Base-by-base conservation (phyloP, 2,329 filamentous ascomycete genomes). In the Ophiocordyceps camponoti-saundersi region DNA sequence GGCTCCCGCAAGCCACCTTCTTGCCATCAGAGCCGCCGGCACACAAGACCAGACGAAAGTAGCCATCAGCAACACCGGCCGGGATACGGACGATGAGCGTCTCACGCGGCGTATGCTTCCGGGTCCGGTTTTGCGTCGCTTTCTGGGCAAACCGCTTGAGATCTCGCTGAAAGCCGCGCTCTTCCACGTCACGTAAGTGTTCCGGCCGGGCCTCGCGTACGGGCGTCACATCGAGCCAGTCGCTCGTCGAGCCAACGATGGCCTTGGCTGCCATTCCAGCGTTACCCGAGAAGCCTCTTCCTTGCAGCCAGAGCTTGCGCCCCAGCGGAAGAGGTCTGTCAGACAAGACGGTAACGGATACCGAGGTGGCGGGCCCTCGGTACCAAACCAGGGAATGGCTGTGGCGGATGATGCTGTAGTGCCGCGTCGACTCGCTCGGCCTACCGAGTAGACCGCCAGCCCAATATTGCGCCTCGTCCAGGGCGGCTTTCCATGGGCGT, bases 141-240 rank as follows among this genome's bases (percentile, higher is more conserved):
- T 74, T 80, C 50, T 77, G 80, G 2, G 65, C 54, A 32, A 84
- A 82, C n/a, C 75, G 73, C 44, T 65, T 67, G 30, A 85, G 73
- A 55, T 86, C 82, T 34, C 81, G 68, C 58, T 84, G 79, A 64
- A 80, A 82, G 1, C 71, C 76, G 2, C 80, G 69, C 56, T 85
- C 82, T 34, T 83, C 77, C 1, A 61, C 63, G 1, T 67, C 64
- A 0, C 71, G 63, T 1, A 85, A 55, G 44, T 79, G 70, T 1
- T 71, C 63, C 0, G 67, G 54, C 0, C 59, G 55, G 0, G 73
- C 67, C 21, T 66, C 65, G 2, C 67, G 60, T 0, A 65, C 64
- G 0, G 82, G 82, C 0, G 82, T 85, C 2, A 85, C 80, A 48
- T 85, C 72, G 13, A 85, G 65, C 81, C 82, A 85, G 53, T 64